phyloP scores from a whole-genome alignment of 2,329 filamentous ascomycete genomes.

The Claviceps monticola region DNA sequence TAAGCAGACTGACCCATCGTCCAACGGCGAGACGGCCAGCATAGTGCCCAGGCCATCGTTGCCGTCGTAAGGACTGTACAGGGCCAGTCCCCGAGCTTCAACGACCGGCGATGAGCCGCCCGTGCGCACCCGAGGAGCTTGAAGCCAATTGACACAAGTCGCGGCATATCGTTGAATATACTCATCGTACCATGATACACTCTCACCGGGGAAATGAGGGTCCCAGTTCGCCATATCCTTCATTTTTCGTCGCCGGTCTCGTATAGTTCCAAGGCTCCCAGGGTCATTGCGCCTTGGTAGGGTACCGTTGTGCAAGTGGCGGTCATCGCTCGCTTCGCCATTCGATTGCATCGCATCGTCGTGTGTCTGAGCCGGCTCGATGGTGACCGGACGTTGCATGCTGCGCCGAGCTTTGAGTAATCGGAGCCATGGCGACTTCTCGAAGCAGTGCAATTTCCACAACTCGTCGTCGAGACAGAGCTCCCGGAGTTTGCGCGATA shows the following conservation, averaged over 20 bases:
- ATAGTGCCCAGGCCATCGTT: constrained; percentile 29
- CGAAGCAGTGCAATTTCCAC: constrained; percentile 66
- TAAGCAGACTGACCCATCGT: constrained; percentile 75
- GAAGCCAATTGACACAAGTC: constrained; percentile 63
- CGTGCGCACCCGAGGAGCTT: constrained; percentile 39
- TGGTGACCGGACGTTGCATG: constrained; percentile 18
- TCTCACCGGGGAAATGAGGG: constrained; percentile 57
- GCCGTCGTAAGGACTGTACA: constrained; percentile 43
- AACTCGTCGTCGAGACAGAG: constrained; percentile 61
- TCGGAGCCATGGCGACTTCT: constrained; percentile 51
- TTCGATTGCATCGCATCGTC: constrained; percentile 7
- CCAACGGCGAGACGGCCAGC: constrained; percentile 61
- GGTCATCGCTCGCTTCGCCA: neutral
- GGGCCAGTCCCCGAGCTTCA: constrained; percentile 60
- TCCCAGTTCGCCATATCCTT: constrained; percentile 72
- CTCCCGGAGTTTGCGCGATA: constrained; percentile 50
- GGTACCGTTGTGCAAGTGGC: neutral
- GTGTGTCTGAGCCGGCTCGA: neutral
- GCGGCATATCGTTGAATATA: constrained; percentile 72
- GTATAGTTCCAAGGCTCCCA: neutral
- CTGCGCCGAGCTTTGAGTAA: constrained; percentile 32
- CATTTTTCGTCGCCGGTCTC: constrained; percentile 8
- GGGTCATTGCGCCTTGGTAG: neutral
- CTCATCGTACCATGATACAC: constrained; percentile 74
- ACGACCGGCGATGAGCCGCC: constrained; percentile 30